Evolutionary conservation across 2,329 filamentous ascomycete genomes (phyloP).

Genomic region (Venturia aucupariae): DNA sequence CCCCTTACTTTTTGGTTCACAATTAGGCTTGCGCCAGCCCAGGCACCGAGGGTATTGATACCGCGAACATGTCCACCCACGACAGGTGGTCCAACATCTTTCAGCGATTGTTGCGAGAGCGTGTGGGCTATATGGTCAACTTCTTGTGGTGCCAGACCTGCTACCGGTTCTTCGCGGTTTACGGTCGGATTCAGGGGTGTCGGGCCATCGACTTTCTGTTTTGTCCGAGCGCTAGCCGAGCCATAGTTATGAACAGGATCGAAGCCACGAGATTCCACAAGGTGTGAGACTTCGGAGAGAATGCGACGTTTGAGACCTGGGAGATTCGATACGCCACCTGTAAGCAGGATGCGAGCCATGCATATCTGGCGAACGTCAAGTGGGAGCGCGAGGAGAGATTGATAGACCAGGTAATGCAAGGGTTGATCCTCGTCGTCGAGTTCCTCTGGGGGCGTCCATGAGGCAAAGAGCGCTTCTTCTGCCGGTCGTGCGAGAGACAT

Average conservation of each 20-base stretch:
- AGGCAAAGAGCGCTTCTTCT: slow-evolving; percentile 64
- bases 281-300: slow-evolving; percentile 59
- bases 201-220: slow-evolving; percentile 19
- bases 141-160: slow-evolving; percentile 31
- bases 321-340: slow-evolving; percentile 69
- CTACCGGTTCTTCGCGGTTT: slow-evolving; percentile 16
- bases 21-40: slow-evolving; percentile 64
- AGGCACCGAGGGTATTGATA: slow-evolving; percentile 61
- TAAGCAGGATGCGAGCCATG: slow-evolving; percentile 82
- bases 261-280: slow-evolving; percentile 67
- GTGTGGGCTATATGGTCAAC: slow-evolving; percentile 50
- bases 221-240: slow-evolving; percentile 34
- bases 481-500: slow-evolving; percentile 62
- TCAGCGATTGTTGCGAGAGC: slow-evolving; percentile 36
- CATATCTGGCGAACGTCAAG: slow-evolving; percentile 75
- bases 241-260: slow-evolving; percentile 63
- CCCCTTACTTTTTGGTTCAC: slow-evolving; percentile 60
- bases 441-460: slow-evolving; percentile 40
- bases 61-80: slow-evolving; percentile 54
- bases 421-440: slow-evolving; percentile 85
- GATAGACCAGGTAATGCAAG: slow-evolving; percentile 66
- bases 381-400: slow-evolving; percentile 63
- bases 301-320: slow-evolving; percentile 71
- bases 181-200: not conserved
- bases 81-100: slow-evolving; percentile 18